Base-by-base conservation (phyloP, 1,284 basidiomycete genomes). In the Marasmius tenuissimus region DNA sequence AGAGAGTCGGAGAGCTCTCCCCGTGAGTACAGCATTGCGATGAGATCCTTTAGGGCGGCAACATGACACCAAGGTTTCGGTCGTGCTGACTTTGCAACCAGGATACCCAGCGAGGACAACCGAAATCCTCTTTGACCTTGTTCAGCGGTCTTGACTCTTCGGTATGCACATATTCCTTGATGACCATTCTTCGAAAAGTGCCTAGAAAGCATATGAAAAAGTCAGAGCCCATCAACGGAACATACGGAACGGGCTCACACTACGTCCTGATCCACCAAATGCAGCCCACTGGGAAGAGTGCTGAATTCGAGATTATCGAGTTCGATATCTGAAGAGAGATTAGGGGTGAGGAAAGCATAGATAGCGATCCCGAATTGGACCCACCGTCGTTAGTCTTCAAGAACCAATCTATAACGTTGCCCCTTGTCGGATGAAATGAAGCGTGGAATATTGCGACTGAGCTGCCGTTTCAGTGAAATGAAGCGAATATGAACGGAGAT, bases 381-480 rank as follows among this genome's bases (percentile, higher is more conserved):
- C 61, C 60, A 87, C 89, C 87, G 63, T 91, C 82, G 68, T 77
- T 83, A 18, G 85, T 83, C 67, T 86, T 90, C 34, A 88, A 70
- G 45, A 78, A 84, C 90, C 91, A 93, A 72, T 92, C 91, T 27
- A 92, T 76, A 14, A 87, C 72, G 71, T 91, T 92, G 11, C 91
- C 91, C 66, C 85, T 81, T 11, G 91, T 93, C 1, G 90, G 88
- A 73, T 93, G 91, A 68, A 93, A 93, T 14, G 91, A 91, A 39
- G 87, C 82, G 75, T 93, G 91, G 65, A 92, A 93, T 70, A 92
- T 88, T 14, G 91, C 89, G 68, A 91, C 91, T 92, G 60, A 10
- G 48, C 20, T n/a, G 37, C 16, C 20, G n/a, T 51, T 27, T 54
- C 45, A 62, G 58, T 53, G 50, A 57, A 20, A 9, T 10, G 3